Conservation (phyloP, 148 eudicot species). For the Gaultheria prostrata region DNA sequence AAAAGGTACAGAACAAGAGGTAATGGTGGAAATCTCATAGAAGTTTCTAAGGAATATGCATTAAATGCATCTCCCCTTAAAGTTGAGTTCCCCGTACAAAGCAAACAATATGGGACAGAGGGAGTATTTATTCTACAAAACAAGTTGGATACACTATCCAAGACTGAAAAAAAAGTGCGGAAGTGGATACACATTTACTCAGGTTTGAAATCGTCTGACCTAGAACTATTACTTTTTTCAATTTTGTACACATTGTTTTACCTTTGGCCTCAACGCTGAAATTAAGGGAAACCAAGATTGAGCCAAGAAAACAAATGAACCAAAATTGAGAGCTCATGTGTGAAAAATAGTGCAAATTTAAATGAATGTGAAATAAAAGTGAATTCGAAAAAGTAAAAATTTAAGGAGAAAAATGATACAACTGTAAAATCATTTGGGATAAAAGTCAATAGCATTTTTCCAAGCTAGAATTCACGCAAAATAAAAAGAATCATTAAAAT, state of each 20-base stretch:
- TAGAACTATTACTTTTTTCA: neutral
- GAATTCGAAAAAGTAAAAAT: neutral
- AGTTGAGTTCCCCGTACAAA: neutral
- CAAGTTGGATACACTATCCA: neutral
- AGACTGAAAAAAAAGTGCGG: neutral
- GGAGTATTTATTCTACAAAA: neutral
- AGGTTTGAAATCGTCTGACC: neutral
- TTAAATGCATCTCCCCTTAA: no score
- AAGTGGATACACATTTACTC: neutral
- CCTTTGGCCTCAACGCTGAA: neutral
- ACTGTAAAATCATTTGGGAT: neutral
- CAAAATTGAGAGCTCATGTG: neutral
- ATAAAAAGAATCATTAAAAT: neutral
- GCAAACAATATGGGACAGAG: neutral
- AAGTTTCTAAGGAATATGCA: neutral
- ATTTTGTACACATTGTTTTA: neutral
- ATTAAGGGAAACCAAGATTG: neutral
- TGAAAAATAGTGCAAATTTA: neutral
- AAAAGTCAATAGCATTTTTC: neutral
- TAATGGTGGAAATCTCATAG: neutral
- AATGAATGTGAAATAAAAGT: neutral
- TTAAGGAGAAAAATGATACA: neutral
- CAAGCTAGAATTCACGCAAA: neutral
- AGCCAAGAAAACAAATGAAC: neutral
- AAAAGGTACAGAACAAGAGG: neutral